Percentiles rank a stretch among this genome's conserved stretches.
phyloP scores from a whole-genome alignment of 345 rosid genomes.

The Ricinus communis region DNA sequence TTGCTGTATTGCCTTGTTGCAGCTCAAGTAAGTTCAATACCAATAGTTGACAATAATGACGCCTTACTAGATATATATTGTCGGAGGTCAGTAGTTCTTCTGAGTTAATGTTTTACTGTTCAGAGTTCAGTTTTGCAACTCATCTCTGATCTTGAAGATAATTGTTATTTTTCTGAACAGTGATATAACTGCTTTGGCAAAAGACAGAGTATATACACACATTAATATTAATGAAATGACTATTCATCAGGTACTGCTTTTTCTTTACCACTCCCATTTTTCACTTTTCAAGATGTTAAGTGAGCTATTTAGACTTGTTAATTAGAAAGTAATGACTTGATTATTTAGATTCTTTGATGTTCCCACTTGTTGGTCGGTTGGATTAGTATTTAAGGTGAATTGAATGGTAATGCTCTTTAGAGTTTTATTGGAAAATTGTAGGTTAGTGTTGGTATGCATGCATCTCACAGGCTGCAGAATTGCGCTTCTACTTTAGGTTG shows the following conservation, averaged over 20 bases:
- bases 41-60: constrained; percentile 35
- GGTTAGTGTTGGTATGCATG: background rate
- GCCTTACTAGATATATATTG: constrained; percentile 34
- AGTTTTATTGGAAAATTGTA: background rate
- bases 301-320: background rate
- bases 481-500: background rate
- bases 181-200: constrained; percentile 39
- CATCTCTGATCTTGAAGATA: background rate
- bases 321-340: background rate
- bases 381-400: background rate
- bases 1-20: constrained; percentile 4
- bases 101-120: background rate
- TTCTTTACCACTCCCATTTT: background rate
- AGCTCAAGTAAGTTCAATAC: constrained; percentile 36
- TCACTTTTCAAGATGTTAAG: background rate
- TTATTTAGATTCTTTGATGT: background rate
- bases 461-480: background rate
- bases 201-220: constrained; percentile 31
- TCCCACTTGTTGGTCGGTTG: background rate
- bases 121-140: background rate
- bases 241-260: constrained; percentile 28
- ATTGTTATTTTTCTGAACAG: constrained; percentile 13
- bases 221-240: constrained; percentile 36
- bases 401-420: background rate
- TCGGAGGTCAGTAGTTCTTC: constrained; percentile 26